phyloP scores from a whole-genome alignment of 225 moss, liverwort and hornwort species.

The Bryum argenteum region DNA sequence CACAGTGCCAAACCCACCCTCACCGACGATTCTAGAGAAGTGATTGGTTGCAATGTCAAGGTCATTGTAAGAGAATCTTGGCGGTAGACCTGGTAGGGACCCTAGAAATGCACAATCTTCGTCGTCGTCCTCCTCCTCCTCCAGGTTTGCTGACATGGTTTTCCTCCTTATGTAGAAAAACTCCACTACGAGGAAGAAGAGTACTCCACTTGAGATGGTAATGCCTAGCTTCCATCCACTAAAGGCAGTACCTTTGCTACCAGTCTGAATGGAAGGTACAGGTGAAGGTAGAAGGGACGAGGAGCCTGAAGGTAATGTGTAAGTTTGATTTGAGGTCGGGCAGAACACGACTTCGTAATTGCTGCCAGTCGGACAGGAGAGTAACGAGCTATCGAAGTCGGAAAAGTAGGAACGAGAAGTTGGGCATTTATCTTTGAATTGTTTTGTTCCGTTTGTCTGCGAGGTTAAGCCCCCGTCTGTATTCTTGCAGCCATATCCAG shows the following conservation, averaged over 20 bases:
- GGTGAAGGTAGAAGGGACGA: too few species aligned
- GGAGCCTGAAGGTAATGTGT: background rate
- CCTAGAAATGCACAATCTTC: slow-evolving; percentile 3
- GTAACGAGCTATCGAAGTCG: too few species aligned
- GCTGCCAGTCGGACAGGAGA: too few species aligned
- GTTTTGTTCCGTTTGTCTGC: background rate
- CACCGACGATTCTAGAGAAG: slow-evolving; percentile 34
- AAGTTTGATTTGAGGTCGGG: background rate
- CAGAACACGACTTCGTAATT: too few species aligned
- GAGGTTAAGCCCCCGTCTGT: background rate
- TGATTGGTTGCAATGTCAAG: slow-evolving; percentile 15
- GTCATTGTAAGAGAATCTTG: slow-evolving; percentile 20
- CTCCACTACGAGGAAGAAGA: too few species aligned
- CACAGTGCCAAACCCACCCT: slow-evolving; percentile 39
- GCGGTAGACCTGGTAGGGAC: background rate
- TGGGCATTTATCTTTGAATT: too few species aligned
- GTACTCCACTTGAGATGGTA: too few species aligned
- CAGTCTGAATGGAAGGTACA: too few species aligned
- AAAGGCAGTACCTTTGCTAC: too few species aligned
- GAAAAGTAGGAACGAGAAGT: too few species aligned
- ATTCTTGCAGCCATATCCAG: background rate
- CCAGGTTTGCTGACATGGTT: background rate
- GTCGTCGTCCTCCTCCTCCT: background rate
- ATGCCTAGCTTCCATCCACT: too few species aligned
- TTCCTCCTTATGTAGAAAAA: too few species aligned